These are phyloP conservation scores for Polyplosphaeria fusca DNA, from an alignment of 495 filamentous ascomycete species.

Conservation along the genomic window DNA sequence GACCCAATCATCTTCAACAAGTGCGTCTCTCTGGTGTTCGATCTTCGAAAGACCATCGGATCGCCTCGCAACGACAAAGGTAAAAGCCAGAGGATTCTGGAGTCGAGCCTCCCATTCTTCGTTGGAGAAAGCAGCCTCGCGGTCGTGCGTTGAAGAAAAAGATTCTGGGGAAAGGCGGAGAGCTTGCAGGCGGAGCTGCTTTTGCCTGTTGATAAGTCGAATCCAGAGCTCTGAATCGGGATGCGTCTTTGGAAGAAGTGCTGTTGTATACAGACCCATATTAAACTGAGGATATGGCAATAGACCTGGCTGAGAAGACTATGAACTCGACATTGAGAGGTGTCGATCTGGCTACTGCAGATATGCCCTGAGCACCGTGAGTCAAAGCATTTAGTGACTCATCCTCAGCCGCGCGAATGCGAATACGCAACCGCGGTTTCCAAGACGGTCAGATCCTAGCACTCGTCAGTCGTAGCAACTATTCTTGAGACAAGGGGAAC, in stretches of 20 bases:
- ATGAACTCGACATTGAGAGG: too few relatives aligned
- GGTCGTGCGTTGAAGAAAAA: conserved; percentile 15
- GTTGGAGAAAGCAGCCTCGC: conserved; percentile 9
- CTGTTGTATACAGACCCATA: background rate
- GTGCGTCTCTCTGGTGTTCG: background rate
- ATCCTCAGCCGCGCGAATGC: too few relatives aligned
- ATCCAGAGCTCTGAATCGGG: conserved; percentile 2
- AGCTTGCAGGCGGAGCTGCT: conserved; percentile 18
- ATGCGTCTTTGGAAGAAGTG: conserved; percentile 14
- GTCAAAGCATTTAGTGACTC: too few relatives aligned
- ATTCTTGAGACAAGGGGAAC: conserved; percentile 20
- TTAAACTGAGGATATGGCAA: too few relatives aligned
- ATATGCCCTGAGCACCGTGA: too few relatives aligned
- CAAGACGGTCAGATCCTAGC: background rate
- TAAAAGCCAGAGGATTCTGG: conserved; percentile 16
- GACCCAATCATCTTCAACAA: background rate
- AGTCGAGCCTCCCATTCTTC: conserved; percentile 26
- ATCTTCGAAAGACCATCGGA: background rate
- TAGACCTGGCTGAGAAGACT: too few relatives aligned
- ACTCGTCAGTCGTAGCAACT: conserved; percentile 22
- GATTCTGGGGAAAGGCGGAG: conserved; percentile 15
- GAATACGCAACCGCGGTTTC: too few relatives aligned
- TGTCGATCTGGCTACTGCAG: too few relatives aligned
- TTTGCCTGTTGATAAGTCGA: conserved; percentile 1
- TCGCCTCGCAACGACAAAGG: conserved; percentile 11